Evolutionary conservation across 2,329 filamentous ascomycete species (phyloP).

Genomic region (Cladophialophora immunda): DNA sequence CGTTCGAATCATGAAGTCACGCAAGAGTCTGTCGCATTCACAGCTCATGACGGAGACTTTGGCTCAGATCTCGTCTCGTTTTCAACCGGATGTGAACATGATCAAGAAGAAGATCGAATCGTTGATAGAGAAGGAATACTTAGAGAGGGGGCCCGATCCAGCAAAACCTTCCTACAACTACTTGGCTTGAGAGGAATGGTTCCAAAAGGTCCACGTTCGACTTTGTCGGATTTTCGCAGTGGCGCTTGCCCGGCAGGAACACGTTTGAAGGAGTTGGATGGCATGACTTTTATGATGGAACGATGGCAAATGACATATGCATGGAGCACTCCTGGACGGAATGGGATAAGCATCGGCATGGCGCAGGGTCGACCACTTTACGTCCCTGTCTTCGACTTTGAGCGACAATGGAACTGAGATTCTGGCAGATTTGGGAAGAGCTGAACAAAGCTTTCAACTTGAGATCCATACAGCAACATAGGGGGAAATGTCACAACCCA

Average conservation of each 20-base stretch:
- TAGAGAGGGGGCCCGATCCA: conserved; percentile 51
- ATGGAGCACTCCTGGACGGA: conserved; percentile 13
- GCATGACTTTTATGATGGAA: conserved; percentile 15
- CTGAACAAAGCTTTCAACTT: background rate
- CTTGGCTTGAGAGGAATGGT: conserved; percentile 39
- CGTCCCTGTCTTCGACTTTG: background rate
- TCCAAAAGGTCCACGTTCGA: background rate
- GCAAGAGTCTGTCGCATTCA: conserved; percentile 57
- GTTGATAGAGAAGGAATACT: conserved; percentile 62
- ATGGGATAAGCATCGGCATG: conserved; percentile 23
- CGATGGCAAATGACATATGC: conserved; percentile 13
- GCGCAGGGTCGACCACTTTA: conserved; percentile 10
- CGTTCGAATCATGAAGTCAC: conserved; percentile 64
- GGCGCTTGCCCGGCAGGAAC: background rate
- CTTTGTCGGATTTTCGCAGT: background rate
- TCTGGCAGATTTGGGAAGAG: background rate
- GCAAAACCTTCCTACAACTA: conserved; percentile 43
- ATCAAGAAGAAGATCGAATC: conserved; percentile 63
- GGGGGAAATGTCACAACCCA: background rate
- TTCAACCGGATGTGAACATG: conserved; percentile 61
- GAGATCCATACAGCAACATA: background rate
- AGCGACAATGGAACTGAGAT: background rate
- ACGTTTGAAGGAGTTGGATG: background rate
- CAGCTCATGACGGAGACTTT: conserved; percentile 62
- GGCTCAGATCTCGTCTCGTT: conserved; percentile 57